Base-by-base conservation (phyloP, 495 filamentous ascomycete species). In the Thozetella sp. region DNA sequence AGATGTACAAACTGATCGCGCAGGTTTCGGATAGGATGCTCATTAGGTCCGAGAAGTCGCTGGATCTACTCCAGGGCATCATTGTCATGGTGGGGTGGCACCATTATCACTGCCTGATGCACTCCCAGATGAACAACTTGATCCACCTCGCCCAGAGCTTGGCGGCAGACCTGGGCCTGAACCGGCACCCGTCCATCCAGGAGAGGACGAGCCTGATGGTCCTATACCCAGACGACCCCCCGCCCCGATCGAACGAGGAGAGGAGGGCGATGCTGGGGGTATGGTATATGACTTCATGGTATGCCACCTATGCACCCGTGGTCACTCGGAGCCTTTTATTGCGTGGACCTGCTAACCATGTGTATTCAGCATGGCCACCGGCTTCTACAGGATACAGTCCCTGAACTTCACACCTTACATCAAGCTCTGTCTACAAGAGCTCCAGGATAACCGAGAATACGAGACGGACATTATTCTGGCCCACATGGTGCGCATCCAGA, bases 11-110 rank as follows among this genome's bases (percentile, higher is more conserved):
- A 46, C 63, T 78, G 25, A 74, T 76, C 59, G 69, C 66, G 55
- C 69, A 70, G 46, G 59, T 76, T 53, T 62, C 74, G 30, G 67
- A 72, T 22, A 69, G 70, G 22, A 74, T 82, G 66, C 59, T 79
- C 17, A 58, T 82, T 55, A 67, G 72, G 52, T 74, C 72, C 12
- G 72, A 80, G 43, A 61, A 74, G 22, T 79, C 72, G 27, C 69
- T 81, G 43, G 78, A 83, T 37, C 62, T 77, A 51, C 73, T 81
- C 15, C 73, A 80, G 65, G 74, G 79, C 22, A 63, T 78, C 43
- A 59, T 77, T 34, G 59, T 80, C 4, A 70, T 73, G 55, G 60
- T 80, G 30, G 78, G 77, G 24, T 79, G 68, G 65, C 74, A 69
- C 46, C 70, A 68, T 53, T 70, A 67, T 63, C 77, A 64, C 56